phyloP scores from a whole-genome alignment of 1,284 basidiomycete genomes.

The Leccinum fuscescens region DNA sequence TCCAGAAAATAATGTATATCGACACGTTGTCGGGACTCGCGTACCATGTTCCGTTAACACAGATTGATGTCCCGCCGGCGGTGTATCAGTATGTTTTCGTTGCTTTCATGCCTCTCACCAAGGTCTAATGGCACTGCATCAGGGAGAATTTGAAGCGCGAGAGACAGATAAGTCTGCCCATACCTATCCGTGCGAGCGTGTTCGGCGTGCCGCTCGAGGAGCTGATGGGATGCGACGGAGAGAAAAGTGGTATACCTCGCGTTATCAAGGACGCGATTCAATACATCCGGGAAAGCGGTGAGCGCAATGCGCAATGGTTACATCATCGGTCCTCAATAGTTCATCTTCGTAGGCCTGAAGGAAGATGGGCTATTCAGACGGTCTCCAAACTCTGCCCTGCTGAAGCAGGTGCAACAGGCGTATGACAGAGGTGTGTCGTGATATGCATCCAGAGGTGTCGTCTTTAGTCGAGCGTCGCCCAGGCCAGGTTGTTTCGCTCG shows the following conservation, averaged over 20 bases:
- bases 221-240: slow-evolving; percentile 78
- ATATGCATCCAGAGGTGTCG: neutral
- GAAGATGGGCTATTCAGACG: slow-evolving; percentile 81
- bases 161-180: slow-evolving; percentile 60
- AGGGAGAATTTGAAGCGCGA: slow-evolving; percentile 78
- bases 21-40: slow-evolving; percentile 75
- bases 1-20: slow-evolving; percentile 76
- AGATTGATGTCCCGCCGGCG: slow-evolving; percentile 80
- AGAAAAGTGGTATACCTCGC: slow-evolving; percentile 75
- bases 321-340: neutral
- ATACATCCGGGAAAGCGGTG: slow-evolving; percentile 63
- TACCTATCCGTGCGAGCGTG: slow-evolving; percentile 54
- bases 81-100: slow-evolving; percentile 63
- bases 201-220: slow-evolving; percentile 80
- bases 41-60: slow-evolving; percentile 71
- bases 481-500: slow-evolving; percentile 76
- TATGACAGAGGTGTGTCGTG: slow-evolving; percentile 66
- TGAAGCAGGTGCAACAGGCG: slow-evolving; percentile 74
- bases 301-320: slow-evolving; percentile 2
- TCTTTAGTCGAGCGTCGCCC: slow-evolving; percentile 11
- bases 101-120: neutral
- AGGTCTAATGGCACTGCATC: slow-evolving; percentile 2
- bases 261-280: slow-evolving; percentile 77
- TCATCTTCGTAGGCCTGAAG: slow-evolving; percentile 47
- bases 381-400: slow-evolving; percentile 67